Base-by-base conservation (phyloP, 345 rosid species). In the Abelmoschus esculentus region DNA sequence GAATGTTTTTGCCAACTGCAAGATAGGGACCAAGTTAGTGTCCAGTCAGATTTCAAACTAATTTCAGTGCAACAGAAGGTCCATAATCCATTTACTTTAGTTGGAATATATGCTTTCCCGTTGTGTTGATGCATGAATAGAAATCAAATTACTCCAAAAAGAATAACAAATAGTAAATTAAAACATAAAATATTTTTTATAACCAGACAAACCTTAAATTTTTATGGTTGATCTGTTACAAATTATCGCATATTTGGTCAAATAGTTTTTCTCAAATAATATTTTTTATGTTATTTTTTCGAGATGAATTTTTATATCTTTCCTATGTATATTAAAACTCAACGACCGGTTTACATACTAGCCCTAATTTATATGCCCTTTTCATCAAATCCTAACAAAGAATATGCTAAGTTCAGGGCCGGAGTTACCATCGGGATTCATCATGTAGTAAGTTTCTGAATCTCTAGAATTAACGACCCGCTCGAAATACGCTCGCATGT, bases 371-470 rank as follows among this genome's bases (percentile, higher is more conserved):
- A 50, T 7, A 15, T n/a, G 7, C 55, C 19, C 5, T 5, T 54
- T 26, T 66, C 22, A 66, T 83, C 85, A 80, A 69, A 87, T 63
- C 79, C 92, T 82, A 36, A 85, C 88, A 50, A 88, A 88, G 83
- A 88, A 88, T 5, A 84, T 80, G 76, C 84, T 88, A 0, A 86
- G 69, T 66, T 93, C 97, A 40, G 97, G 92, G 13, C 92, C 90
- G 32, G 59, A 79, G 53, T 87, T 93, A 1, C 88, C 92, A 34
- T 89, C 93, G 0, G 92, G 97, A 53, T 83, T 87, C 89, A 82
- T 70, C 96, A 93, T 91, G 70, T 93, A 87, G 73, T 85, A 90
- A 0, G 97, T 93, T 71, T 93, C 96, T 0, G 98, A 93, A 67
- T 93, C 98, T 78, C 72, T 86, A 1, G 97, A 93, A 40, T 93